Base-by-base conservation (phyloP, 371 early-diverging fungal species). In the Apophysomyces trapeziformis region DNA sequence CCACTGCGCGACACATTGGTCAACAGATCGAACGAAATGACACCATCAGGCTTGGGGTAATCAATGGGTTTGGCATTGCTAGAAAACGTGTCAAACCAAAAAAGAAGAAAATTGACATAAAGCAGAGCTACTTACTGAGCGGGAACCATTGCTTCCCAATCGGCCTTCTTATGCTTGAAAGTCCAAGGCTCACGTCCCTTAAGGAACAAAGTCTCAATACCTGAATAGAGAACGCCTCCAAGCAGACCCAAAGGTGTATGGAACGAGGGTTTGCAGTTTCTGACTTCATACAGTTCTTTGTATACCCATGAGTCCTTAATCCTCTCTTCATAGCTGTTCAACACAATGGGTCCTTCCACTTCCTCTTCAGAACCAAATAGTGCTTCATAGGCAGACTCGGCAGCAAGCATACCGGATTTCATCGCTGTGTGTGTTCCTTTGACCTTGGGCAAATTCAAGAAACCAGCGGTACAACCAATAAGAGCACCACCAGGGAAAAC, bases 391-490 rank as follows among this genome's bases (percentile, higher is more conserved):
- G 91, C 87, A 32, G 95, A 86, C 70, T 99, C 99, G 43, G 93
- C 94, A 36, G 93, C 93, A 38, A 94, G 69, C 84, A 94, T 95
- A 61, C 98, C 98, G 21, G 93, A 93, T 76, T 95, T 95, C 97
- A 99, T 98, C 63, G 99, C 97, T 35, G 95, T 96, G 82, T 99
- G 99, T 1, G 98, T 99, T 39, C 99, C 99, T 85, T 99, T 99
- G 74, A 99, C 96, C 83, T 99, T 99, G 65, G 98, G 94, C 54
- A 99, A 90, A 78, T 99, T 99, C 72, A 99, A 66, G 80, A 97
- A 96, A 4, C 99, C 98, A 57, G 99, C 99, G 0, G 97, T 89
- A 76, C 95, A 95, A 35, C 99, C 99, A 68, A 99, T 92, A n/a
- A 63, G 58, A 36, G 98, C 97, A 38, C 96, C 98, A 68, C 99